Conservation (phyloP, 2,329 filamentous ascomycete genomes). For the Neobulgaria alba region DNA sequence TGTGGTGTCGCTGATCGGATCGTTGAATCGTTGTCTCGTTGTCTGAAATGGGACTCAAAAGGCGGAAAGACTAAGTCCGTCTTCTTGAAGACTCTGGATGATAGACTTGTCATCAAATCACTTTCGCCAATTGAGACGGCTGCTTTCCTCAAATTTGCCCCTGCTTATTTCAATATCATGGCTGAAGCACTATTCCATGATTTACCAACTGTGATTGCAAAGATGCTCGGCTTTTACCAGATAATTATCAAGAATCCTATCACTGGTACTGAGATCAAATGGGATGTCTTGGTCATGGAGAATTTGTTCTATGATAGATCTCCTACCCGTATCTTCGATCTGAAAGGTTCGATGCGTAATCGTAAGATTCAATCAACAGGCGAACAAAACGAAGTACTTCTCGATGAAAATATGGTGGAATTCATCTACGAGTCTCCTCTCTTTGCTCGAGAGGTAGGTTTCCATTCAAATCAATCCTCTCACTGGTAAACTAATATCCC, state of each 20-base stretch:
- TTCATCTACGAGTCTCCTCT: constrained; percentile 97
- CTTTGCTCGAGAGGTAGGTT: constrained; percentile 66
- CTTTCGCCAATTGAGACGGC: constrained; percentile 85
- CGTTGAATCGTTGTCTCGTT: constrained; percentile 88
- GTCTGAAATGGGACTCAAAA: constrained; percentile 96
- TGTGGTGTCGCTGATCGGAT: constrained; percentile 91
- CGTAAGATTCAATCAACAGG: constrained; percentile 94
- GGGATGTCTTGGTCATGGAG: constrained; percentile 91
- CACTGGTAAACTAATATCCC: constrained; percentile 1
- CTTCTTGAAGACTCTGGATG: constrained; percentile 92
- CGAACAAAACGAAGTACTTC: constrained; percentile 88
- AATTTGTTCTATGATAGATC: constrained; percentile 95
- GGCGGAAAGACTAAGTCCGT: constrained; percentile 97
- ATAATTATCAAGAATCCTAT: constrained; percentile 92
- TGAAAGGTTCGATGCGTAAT: constrained; percentile 98
- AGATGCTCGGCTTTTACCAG: constrained; percentile 98
- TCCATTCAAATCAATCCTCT: background rate
- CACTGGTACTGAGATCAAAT: constrained; percentile 88
- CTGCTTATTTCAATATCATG: constrained; percentile 96
- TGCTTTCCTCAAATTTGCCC: constrained; percentile 90
- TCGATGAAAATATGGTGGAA: constrained; percentile 98
- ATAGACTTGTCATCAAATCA: constrained; percentile 73
- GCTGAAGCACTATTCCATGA: constrained; percentile 92
- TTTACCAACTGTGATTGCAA: constrained; percentile 91
- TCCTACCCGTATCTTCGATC: constrained; percentile 83